Conservation (phyloP, 2,329 filamentous ascomycete species). For the Aspergillus sojae region DNA sequence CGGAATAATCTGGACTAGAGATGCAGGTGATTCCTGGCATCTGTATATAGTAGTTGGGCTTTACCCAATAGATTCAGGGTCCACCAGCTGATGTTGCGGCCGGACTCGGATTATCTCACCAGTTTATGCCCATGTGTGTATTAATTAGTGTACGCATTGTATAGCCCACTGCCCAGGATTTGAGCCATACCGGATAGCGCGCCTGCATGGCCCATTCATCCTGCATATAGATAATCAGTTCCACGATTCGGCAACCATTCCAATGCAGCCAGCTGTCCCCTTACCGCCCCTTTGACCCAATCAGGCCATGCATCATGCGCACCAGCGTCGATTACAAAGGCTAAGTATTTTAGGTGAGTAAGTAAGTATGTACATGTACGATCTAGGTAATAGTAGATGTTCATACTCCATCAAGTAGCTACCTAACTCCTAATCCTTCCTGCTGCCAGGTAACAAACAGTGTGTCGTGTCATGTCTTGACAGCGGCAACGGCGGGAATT, state of each 20-base stretch:
- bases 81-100: not conserved
- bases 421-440: slow-evolving; percentile 4
- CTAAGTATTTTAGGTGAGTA: not conserved
- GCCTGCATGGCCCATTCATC: slow-evolving; percentile 4
- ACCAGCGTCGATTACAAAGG: not conserved
- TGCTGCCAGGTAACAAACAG: not conserved
- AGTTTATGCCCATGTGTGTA: not conserved
- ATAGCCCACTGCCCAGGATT: not conserved
- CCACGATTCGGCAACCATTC: slow-evolving; percentile 3
- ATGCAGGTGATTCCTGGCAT: not conserved
- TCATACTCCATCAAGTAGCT: slow-evolving; percentile 2
- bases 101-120: not conserved
- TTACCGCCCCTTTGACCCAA: slow-evolving; percentile 17
- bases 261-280: slow-evolving; percentile 16
- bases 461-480: not conserved
- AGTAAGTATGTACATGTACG: not conserved
- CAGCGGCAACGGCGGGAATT: slow-evolving; percentile 5
- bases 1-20: not conserved
- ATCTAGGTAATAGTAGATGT: not conserved
- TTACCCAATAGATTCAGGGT: not conserved
- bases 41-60: not conserved
- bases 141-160: not conserved
- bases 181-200: not conserved
- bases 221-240: slow-evolving; percentile 1
- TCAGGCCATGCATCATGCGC: slow-evolving; percentile 10